These are phyloP conservation scores for Geum urbanum DNA, from an alignment of 306 rosid genomes.

Conservation along the genomic window DNA sequence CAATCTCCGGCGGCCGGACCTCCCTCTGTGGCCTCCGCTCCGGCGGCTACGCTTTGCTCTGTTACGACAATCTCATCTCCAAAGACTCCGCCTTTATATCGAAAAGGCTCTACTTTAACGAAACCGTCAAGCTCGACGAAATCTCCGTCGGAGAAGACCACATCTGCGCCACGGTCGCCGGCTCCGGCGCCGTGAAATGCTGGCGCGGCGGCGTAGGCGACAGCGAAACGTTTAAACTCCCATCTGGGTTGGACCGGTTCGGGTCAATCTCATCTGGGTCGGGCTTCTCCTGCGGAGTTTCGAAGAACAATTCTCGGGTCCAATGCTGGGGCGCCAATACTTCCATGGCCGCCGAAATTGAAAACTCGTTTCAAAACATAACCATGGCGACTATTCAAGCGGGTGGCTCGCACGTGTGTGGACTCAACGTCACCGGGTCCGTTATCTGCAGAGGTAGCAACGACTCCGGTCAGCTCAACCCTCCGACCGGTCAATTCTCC, in stretches of 20 bases:
- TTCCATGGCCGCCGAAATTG: conserved; percentile 23
- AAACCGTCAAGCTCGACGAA: conserved; percentile 40
- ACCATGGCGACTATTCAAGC: conserved; percentile 56
- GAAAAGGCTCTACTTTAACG: conserved; percentile 41
- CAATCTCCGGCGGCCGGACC: conserved; percentile 65
- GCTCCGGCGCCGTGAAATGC: conserved; percentile 42
- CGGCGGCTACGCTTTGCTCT: conserved; percentile 44
- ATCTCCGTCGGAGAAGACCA: conserved; percentile 63
- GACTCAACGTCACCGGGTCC: conserved; percentile 54
- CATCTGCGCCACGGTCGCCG: conserved; percentile 54
- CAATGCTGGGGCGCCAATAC: conserved; percentile 59
- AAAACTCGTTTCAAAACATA: conserved; percentile 42
- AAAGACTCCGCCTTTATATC: conserved; percentile 20
- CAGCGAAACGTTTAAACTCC: neutral
- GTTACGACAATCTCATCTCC: conserved; percentile 44
- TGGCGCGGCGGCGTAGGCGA: conserved; percentile 40
- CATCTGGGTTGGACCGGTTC: conserved; percentile 35
- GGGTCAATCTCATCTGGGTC: conserved; percentile 69
- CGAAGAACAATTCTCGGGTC: conserved; percentile 21
- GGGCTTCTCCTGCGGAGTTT: conserved; percentile 80
- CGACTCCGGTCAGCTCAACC: conserved; percentile 45
- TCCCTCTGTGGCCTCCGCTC: conserved; percentile 64
- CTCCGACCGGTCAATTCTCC: conserved; percentile 36
- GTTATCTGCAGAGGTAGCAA: conserved; percentile 56
- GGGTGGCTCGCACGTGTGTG: conserved; percentile 69